Conservation (phyloP, 345 rosid species). For the Ceriops tagal region DNA sequence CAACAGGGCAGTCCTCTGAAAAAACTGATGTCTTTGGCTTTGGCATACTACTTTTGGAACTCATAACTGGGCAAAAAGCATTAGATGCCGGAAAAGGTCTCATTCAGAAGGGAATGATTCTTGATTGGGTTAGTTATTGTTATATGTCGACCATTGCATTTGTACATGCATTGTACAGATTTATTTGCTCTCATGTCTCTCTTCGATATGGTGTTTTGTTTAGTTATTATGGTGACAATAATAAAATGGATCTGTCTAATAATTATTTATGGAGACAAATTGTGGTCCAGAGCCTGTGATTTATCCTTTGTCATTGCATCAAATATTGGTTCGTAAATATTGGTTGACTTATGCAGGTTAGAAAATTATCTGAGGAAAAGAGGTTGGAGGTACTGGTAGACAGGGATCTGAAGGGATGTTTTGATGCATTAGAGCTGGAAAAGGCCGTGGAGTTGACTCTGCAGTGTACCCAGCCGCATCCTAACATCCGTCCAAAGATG, state of each 20-base stretch:
- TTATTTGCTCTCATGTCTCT: neutral
- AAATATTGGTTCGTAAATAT: neutral
- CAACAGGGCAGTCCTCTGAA: constrained; percentile 95
- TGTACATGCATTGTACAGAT: neutral
- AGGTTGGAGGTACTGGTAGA: constrained; percentile 68
- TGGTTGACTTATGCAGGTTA: constrained; percentile 47
- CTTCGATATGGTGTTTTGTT: neutral
- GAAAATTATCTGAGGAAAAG: constrained; percentile 67
- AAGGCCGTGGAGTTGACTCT: constrained; percentile 62
- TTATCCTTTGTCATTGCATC: neutral
- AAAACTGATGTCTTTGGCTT: constrained; percentile 95
- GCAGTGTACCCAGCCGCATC: constrained; percentile 71
- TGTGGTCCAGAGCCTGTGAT: neutral
- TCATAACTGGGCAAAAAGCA: constrained; percentile 87
- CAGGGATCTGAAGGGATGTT: constrained; percentile 70
- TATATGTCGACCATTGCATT: neutral
- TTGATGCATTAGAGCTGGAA: constrained; percentile 61
- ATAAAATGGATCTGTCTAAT: neutral
- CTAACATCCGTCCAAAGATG: constrained; percentile 74
- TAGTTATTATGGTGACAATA: neutral
- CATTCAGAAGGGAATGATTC: constrained; percentile 83
- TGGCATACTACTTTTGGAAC: constrained; percentile 89
- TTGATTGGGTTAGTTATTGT: constrained; percentile 62
- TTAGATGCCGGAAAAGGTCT: constrained; percentile 83
- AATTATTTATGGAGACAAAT: neutral